Percentiles rank a stretch among this genome's conserved stretches.
These are phyloP conservation scores for Phoenix dactylifera DNA, from an alignment of 176 grass and related monocot species.

Conservation along the genomic window DNA sequence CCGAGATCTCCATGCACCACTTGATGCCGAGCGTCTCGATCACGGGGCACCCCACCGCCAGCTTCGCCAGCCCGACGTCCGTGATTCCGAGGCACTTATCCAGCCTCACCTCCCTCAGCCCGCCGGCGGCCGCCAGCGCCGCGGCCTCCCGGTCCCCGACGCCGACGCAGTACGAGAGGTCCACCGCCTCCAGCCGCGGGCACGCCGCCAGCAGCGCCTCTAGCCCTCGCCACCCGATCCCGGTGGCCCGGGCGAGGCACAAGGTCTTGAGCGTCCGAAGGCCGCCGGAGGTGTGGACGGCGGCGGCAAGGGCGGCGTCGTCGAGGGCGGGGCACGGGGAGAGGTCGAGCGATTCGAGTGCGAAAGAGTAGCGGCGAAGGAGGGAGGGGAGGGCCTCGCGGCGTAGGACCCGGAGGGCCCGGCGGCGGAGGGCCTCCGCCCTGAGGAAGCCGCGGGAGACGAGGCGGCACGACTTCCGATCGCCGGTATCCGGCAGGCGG, in stretches of 20 bases:
- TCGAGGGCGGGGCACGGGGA: conserved; percentile 75
- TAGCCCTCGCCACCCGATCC: conserved; percentile 72
- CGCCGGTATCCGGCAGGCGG: conserved; percentile 41
- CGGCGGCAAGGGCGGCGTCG: conserved; percentile 37
- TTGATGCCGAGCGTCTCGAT: conserved; percentile 74
- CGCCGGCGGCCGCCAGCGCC: conserved; percentile 26
- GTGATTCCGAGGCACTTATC: conserved; percentile 80
- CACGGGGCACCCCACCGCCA: conserved; percentile 59
- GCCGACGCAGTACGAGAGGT: conserved; percentile 73
- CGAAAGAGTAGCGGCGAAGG: conserved; percentile 30
- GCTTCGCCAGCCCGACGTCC: conserved; percentile 87
- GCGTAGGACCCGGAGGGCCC: conserved; percentile 52
- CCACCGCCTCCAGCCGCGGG: conserved; percentile 62
- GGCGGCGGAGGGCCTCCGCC: conserved; percentile 54
- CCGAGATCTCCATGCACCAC: conserved; percentile 89
- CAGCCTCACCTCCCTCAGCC: conserved; percentile 55
- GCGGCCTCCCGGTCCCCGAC: conserved; percentile 75
- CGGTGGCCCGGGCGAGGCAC: conserved; percentile 61
- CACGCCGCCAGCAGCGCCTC: conserved; percentile 51
- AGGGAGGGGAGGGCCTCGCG: conserved; percentile 48
- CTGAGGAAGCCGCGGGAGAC: conserved; percentile 55
- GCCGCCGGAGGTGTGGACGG: conserved; percentile 18
- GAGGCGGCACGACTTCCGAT: conserved; percentile 74
- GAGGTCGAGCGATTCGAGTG: conserved; percentile 66
- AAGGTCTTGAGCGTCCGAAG: conserved; percentile 27